Evolutionary conservation across 2,329 filamentous ascomycete species (phyloP).

Genomic region (Ophiostoma sp.): DNA sequence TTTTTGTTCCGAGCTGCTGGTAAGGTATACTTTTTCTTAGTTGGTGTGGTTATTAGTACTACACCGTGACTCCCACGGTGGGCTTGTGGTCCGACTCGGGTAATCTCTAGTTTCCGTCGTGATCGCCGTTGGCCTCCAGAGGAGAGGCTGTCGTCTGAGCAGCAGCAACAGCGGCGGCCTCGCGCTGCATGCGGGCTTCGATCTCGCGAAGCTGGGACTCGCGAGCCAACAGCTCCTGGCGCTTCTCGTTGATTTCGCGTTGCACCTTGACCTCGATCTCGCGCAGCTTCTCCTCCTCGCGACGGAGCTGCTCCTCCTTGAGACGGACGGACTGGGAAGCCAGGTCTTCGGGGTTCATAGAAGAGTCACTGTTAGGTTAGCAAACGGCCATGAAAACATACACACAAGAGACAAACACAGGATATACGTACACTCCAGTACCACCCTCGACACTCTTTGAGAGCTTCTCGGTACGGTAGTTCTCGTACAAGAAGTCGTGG

Average conservation of each 20-base stretch:
- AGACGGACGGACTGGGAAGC: constrained; percentile 95
- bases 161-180: constrained; percentile 56
- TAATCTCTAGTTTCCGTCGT: constrained; percentile 44
- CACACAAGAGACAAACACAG: background rate
- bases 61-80: constrained; percentile 21
- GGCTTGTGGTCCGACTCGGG: constrained; percentile 13
- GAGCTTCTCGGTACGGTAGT: constrained; percentile 99
- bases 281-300: constrained; percentile 98
- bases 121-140: constrained; percentile 51
- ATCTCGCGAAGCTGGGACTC: constrained; percentile 99
- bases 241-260: constrained; percentile 99
- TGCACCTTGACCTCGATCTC: constrained; percentile 99
- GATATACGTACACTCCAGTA: constrained; percentile 68
- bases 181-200: constrained; percentile 92
- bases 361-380: constrained; percentile 57
- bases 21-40: background rate
- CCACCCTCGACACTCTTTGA: constrained; percentile 97
- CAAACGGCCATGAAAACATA: background rate
- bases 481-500: constrained; percentile 99
- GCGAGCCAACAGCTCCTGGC: constrained; percentile 93
- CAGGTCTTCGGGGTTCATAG: constrained; percentile 96
- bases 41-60: constrained; percentile 12
- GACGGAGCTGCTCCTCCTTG: constrained; percentile 98
- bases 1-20: constrained; percentile 18
- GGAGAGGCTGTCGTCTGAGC: constrained; percentile 32